These are phyloP conservation scores for Tephrocybe sp. DNA, from an alignment of 768 basidiomycete species.

Conservation along the genomic window DNA sequence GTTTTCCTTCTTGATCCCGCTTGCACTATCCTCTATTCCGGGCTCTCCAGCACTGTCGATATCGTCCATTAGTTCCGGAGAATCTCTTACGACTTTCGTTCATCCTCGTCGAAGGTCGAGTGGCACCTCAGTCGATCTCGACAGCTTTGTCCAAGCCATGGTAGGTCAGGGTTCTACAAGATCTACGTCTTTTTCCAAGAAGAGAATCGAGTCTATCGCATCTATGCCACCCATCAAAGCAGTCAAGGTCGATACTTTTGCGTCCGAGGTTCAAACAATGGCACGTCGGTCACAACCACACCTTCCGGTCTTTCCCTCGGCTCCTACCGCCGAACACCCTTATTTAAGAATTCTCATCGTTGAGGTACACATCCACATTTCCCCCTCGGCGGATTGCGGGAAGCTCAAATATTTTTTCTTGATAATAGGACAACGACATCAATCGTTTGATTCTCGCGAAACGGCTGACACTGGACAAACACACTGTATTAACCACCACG, in stretches of 20 bases:
- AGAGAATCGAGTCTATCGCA: slow-evolving; percentile 20
- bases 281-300: slow-evolving; percentile 3
- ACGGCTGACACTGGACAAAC: slow-evolving; percentile 64
- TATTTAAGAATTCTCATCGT: slow-evolving; percentile 59
- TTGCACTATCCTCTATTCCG: slow-evolving; percentile 38
- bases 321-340: slow-evolving; percentile 3
- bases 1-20: slow-evolving; percentile 73
- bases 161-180: slow-evolving; percentile 30
- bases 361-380: slow-evolving; percentile 42
- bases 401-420: not conserved
- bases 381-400: too few relatives aligned
- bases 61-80: slow-evolving; percentile 18
- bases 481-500: slow-evolving; percentile 61
- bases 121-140: slow-evolving; percentile 33
- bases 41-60: slow-evolving; percentile 6
- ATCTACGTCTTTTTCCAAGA: slow-evolving; percentile 7
- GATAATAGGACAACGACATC: slow-evolving; percentile 65
- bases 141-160: slow-evolving; percentile 50
- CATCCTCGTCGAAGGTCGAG: slow-evolving; percentile 28
- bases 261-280: slow-evolving; percentile 17
- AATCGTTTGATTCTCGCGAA: slow-evolving; percentile 73
- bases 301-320: not conserved
- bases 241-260: slow-evolving; percentile 32
- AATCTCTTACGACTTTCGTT: slow-evolving; percentile 22
- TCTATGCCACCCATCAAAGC: slow-evolving; percentile 32